Conservation (phyloP, 495 filamentous ascomycete species). For the Podospora bellae-mahoneyi region DNA sequence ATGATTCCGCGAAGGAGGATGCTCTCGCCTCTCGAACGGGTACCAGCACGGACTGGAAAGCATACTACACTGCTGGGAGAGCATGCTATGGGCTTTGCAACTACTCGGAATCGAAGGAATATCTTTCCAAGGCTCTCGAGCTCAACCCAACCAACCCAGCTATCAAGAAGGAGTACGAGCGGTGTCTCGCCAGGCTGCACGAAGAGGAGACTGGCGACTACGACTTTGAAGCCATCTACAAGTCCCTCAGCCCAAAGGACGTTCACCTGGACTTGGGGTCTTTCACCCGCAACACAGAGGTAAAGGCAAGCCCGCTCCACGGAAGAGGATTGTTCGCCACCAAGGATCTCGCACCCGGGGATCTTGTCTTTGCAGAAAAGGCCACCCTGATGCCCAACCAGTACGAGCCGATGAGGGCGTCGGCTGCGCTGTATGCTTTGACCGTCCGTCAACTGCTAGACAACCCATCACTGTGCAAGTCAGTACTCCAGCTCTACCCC, state of each 20-base stretch:
- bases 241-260: constrained; percentile 28
- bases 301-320: constrained; percentile 22
- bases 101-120: constrained; percentile 30
- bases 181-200: constrained; percentile 31
- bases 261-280: constrained; percentile 45
- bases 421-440: constrained; percentile 40
- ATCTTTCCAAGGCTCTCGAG: constrained; percentile 35
- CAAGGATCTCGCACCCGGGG: constrained; percentile 46
- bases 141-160: constrained; percentile 30
- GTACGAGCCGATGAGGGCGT: constrained; percentile 34
- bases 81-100: constrained; percentile 48
- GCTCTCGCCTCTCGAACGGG: constrained; percentile 33
- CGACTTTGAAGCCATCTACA: constrained; percentile 41
- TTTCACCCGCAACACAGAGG: constrained; percentile 33
- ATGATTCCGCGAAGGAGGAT: constrained; percentile 48
- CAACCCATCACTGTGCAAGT: constrained; percentile 45
- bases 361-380: constrained; percentile 54
- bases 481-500: constrained; percentile 43
- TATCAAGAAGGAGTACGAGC: constrained; percentile 36
- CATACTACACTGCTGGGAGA: constrained; percentile 46
- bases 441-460: constrained; percentile 47
- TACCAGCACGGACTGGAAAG: constrained; percentile 41
- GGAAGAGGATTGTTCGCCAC: constrained; percentile 53
- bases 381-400: constrained; percentile 44
- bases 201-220: constrained; percentile 46